Conservation (phyloP, 2,329 filamentous ascomycete species). For the Alternaria metachromatica region DNA sequence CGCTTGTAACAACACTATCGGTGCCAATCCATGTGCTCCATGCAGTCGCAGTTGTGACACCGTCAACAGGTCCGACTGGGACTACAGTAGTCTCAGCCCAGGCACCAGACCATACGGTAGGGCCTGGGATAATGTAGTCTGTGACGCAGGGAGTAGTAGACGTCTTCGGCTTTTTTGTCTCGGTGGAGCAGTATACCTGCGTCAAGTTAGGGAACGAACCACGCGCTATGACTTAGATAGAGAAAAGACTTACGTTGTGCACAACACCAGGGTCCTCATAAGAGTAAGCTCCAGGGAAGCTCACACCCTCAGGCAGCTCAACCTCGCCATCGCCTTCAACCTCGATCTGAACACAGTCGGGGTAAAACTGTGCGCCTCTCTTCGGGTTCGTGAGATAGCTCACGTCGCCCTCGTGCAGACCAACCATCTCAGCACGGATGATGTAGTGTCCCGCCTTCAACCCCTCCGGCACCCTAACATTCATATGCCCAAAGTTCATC, state of each 20-base stretch:
- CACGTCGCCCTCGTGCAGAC: conserved; percentile 49
- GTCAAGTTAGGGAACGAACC: not conserved
- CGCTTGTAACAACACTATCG: conserved; percentile 31
- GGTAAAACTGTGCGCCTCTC: conserved; percentile 51
- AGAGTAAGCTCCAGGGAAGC: conserved; percentile 53
- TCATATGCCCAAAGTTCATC: conserved; percentile 35
- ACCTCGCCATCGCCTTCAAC: conserved; percentile 42
- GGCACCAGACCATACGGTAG: conserved; percentile 46
- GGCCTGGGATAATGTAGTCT: conserved; percentile 52
- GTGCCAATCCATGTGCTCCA: conserved; percentile 41
- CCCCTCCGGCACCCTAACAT: conserved; percentile 40
- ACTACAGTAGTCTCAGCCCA: conserved; percentile 44
- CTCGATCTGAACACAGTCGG: conserved; percentile 52
- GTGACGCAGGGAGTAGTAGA: conserved; percentile 30
- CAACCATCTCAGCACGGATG: conserved; percentile 53
- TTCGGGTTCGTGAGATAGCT: conserved; percentile 35
- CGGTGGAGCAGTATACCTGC: conserved; percentile 47
- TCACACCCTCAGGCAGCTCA: conserved; percentile 48
- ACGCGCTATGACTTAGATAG: no score
- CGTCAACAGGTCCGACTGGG: conserved; percentile 35
- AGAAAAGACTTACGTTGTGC: conserved; percentile 42
- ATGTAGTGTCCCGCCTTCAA: conserved; percentile 51
- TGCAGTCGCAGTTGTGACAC: conserved; percentile 29
- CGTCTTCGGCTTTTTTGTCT: conserved; percentile 35
- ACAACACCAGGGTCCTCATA: conserved; percentile 47